Evolutionary conservation across 371 early-diverging fungal genomes (phyloP).

Genomic region (Synchytrium microbalum): DNA sequence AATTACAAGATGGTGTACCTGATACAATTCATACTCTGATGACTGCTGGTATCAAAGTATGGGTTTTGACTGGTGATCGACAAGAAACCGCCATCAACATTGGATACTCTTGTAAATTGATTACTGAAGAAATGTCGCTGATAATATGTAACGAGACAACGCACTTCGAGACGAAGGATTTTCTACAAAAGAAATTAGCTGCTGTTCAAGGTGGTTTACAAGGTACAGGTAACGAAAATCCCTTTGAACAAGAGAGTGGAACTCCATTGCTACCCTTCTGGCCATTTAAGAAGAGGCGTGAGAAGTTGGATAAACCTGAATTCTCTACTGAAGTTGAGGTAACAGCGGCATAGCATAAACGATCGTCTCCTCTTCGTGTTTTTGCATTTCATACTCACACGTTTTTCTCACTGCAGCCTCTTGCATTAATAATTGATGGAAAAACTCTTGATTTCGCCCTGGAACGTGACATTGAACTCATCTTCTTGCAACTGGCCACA

Average conservation of each 20-base stretch:
- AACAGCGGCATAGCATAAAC: no score
- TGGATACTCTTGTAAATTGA: slow-evolving; percentile 79
- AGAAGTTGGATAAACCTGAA: slow-evolving; percentile 20
- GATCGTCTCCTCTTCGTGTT: not conserved
- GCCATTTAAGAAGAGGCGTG: slow-evolving; percentile 10
- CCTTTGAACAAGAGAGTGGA: slow-evolving; percentile 7
- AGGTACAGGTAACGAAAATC: slow-evolving; percentile 6
- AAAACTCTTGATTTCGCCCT: slow-evolving; percentile 55
- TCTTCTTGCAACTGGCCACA: slow-evolving; percentile 63
- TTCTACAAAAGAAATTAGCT: slow-evolving; percentile 41
- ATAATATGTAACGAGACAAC: slow-evolving; percentile 56
- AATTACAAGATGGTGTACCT: slow-evolving; percentile 95
- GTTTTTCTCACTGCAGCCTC: slow-evolving; percentile 21
- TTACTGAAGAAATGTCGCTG: slow-evolving; percentile 53
- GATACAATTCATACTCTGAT: slow-evolving; percentile 93
- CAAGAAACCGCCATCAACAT: slow-evolving; percentile 97
- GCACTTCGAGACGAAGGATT: slow-evolving; percentile 48
- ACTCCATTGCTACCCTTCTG: slow-evolving; percentile 6
- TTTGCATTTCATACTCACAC: not conserved
- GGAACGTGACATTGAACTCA: slow-evolving; percentile 42
- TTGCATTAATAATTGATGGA: slow-evolving; percentile 73
- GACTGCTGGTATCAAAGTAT: slow-evolving; percentile 72
- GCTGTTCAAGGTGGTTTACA: slow-evolving; percentile 28
- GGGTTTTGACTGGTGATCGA: slow-evolving; percentile 98
- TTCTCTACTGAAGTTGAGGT: slow-evolving; percentile 26